Evolutionary conservation across 306 rosid genomes (phyloP).

Genomic region (Sicyos edulis): DNA sequence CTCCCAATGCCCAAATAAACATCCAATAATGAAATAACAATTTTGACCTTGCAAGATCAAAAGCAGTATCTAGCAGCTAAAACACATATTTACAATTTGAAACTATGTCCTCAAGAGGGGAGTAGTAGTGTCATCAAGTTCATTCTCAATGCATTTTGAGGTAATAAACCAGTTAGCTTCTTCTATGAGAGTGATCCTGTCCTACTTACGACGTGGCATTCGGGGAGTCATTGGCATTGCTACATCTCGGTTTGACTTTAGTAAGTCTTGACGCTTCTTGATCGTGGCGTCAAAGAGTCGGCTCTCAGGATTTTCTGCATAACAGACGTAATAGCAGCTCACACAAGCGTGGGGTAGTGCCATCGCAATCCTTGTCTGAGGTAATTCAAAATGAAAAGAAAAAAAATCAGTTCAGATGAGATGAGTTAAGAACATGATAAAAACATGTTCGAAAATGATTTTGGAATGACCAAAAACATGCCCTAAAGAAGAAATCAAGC

Average conservation of each 20-base stretch:
- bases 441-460: too few relatives aligned
- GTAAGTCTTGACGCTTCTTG: constrained; percentile 51
- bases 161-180: constrained; percentile 1
- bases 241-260: constrained; percentile 45
- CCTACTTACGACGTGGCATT: constrained; percentile 26
- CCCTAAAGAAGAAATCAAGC: too few relatives aligned
- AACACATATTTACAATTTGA: neutral
- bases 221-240: constrained; percentile 63
- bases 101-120: neutral
- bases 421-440: neutral
- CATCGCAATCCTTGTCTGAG: constrained; percentile 91
- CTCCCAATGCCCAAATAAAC: neutral
- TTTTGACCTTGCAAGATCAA: too few relatives aligned
- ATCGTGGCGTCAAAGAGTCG: constrained; percentile 62
- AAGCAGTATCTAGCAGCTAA: too few relatives aligned
- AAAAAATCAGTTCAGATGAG: neutral
- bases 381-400: neutral
- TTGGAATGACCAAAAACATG: too few relatives aligned
- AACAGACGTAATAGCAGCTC: constrained; percentile 84
- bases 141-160: neutral
- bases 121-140: neutral
- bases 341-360: constrained; percentile 97
- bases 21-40: neutral
- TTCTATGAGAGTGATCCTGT: neutral
- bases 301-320: constrained; percentile 63